A percentile compares a stretch with the other conserved stretches of the same genome.
Conservation (phyloP, 805 yeast genomes). For the Zygoascus biomembranicola region DNA sequence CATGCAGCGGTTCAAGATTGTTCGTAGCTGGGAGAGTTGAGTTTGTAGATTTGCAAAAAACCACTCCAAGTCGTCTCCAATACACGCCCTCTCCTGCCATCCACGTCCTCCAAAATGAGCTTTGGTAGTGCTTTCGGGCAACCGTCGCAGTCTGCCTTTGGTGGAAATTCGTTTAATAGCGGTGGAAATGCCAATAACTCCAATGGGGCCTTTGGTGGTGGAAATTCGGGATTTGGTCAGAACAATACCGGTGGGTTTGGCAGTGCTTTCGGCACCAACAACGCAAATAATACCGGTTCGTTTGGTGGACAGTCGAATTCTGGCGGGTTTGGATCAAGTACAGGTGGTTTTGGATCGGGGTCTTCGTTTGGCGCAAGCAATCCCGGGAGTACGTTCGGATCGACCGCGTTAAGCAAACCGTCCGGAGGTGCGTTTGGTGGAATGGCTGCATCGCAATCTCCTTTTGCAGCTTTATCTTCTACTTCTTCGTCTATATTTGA, state of each 20-base stretch:
- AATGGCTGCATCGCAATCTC: background rate
- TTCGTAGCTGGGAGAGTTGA: too few relatives aligned
- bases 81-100: too few relatives aligned
- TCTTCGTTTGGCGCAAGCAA: constrained; percentile 22
- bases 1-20: too few relatives aligned
- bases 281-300: background rate
- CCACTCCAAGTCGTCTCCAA: too few relatives aligned
- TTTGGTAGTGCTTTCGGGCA: background rate
- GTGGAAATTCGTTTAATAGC: background rate
- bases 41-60: too few relatives aligned
- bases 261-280: constrained; percentile 9
- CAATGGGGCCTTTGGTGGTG: constrained; percentile 18
- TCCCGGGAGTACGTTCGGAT: constrained; percentile 15
- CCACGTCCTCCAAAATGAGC: background rate
- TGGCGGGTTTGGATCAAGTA: constrained; percentile 8
- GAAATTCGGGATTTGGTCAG: constrained; percentile 6
- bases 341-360: background rate
- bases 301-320: background rate
- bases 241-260: constrained; percentile 7
- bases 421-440: constrained; percentile 1
- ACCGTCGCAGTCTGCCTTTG: background rate
- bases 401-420: constrained; percentile 8
- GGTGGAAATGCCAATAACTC: background rate
- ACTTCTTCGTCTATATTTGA: constrained; percentile 2
- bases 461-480: constrained; percentile 5